Conservation (phyloP, 2,329 filamentous ascomycete genomes). For the Xylaria hypoxylon region DNA sequence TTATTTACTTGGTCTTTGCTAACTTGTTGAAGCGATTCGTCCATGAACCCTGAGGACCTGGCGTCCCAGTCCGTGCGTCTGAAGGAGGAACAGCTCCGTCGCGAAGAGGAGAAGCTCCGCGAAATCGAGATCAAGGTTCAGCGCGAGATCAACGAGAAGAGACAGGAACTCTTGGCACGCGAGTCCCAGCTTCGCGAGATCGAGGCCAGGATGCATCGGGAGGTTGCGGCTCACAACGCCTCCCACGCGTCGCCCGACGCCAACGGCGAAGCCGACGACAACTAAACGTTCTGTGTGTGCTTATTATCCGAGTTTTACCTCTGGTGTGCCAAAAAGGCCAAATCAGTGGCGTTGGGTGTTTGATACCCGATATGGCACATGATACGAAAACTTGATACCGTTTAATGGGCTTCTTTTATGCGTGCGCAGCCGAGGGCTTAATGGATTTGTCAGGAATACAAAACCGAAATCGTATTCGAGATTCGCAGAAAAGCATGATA, state of each 20-base stretch:
- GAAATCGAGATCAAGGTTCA: conserved; percentile 99
- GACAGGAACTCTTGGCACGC: conserved; percentile 95
- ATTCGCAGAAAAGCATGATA: conserved; percentile 45
- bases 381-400: conserved; percentile 46
- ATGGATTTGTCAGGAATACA: conserved; percentile 50
- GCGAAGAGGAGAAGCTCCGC: conserved; percentile 99
- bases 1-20: conserved; percentile 41
- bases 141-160: conserved; percentile 99
- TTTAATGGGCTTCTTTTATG: conserved; percentile 46
- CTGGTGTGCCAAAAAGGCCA: conserved; percentile 46
- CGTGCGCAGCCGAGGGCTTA: conserved; percentile 44
- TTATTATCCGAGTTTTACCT: conserved; percentile 45
- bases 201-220: conserved; percentile 95
- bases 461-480: conserved; percentile 43
- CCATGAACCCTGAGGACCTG: conserved; percentile 97
- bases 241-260: conserved; percentile 56
- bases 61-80: conserved; percentile 97
- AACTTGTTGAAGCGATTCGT: conserved; percentile 72
- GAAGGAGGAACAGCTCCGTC: conserved; percentile 99
- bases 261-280: conserved; percentile 67
- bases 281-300: conserved; percentile 51
- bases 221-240: conserved; percentile 60
- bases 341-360: conserved; percentile 50
- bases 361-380: conserved; percentile 47
- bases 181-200: conserved; percentile 99